phyloP scores from a whole-genome alignment of 2,329 filamentous ascomycete species.

The Hypoxylon sp. region DNA sequence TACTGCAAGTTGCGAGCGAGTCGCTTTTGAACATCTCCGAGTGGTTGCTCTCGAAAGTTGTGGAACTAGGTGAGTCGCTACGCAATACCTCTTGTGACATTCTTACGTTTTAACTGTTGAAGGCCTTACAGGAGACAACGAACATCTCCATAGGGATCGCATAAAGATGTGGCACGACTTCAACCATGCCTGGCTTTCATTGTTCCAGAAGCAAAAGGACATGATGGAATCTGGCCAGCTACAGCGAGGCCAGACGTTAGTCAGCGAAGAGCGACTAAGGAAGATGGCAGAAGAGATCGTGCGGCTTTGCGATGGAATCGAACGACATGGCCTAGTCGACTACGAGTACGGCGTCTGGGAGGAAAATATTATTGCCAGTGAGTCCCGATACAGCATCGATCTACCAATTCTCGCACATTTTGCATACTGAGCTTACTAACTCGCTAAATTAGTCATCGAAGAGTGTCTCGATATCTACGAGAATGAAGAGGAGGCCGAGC shows the following conservation, averaged over 20 bases:
- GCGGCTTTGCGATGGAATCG: slow-evolving; percentile 85
- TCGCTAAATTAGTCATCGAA: slow-evolving; percentile 50
- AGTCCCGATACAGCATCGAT: slow-evolving; percentile 56
- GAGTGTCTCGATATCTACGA: slow-evolving; percentile 64
- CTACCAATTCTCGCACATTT: slow-evolving; percentile 1
- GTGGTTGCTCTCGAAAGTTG: slow-evolving; percentile 70
- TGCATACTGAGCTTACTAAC: slow-evolving; percentile 31
- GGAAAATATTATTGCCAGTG: slow-evolving; percentile 88
- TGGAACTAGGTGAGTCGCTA: slow-evolving; percentile 66
- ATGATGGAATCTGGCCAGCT: slow-evolving; percentile 73
- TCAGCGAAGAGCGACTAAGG: slow-evolving; percentile 78
- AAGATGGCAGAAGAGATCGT: slow-evolving; percentile 87
- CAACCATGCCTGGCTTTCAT: slow-evolving; percentile 89
- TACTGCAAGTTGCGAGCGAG: slow-evolving; percentile 66
- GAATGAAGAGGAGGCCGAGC: slow-evolving; percentile 56
- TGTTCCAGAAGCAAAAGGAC: slow-evolving; percentile 88
- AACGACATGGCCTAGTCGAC: slow-evolving; percentile 94
- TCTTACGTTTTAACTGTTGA: slow-evolving; percentile 50
- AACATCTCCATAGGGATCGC: slow-evolving; percentile 79
- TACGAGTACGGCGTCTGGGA: slow-evolving; percentile 98
- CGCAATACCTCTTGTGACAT: slow-evolving; percentile 20
- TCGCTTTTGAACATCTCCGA: slow-evolving; percentile 67
- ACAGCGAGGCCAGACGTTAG: slow-evolving; percentile 72
- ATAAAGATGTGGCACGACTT: slow-evolving; percentile 94
- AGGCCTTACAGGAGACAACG: slow-evolving; percentile 90